Evolutionary conservation across 2,329 filamentous ascomycete genomes (phyloP).

Genomic region (Harringtonia aguacate): DNA sequence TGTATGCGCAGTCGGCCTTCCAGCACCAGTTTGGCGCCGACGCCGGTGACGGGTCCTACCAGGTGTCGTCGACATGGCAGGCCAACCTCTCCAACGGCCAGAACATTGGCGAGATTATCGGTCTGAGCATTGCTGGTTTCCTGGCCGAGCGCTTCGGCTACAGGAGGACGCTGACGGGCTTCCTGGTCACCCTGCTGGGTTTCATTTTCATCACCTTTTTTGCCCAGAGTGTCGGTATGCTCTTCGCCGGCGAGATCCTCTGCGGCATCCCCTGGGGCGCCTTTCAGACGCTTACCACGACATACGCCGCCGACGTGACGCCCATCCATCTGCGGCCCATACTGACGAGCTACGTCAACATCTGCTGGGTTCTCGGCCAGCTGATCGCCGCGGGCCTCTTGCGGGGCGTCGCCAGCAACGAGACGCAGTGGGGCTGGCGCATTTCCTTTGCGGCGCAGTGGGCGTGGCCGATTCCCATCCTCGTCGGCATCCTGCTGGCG

Average conservation of each 20-base stretch:
- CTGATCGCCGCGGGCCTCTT: conserved; percentile 8
- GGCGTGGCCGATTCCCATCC: conserved; percentile 4
- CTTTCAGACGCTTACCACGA: conserved; percentile 4
- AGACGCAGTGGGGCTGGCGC: conserved; percentile 11
- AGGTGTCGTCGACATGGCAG: conserved; percentile 45
- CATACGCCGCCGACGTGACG: conserved; percentile 39
- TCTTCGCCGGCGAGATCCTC: conserved; percentile 38
- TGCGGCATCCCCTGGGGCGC: conserved; percentile 6
- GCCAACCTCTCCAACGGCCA: conserved; percentile 44
- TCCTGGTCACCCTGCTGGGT: conserved; percentile 31
- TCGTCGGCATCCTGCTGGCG: conserved; percentile 4
- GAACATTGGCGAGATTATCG: conserved; percentile 42
- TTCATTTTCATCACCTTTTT: conserved; percentile 47
- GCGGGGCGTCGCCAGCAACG: conserved; percentile 2
- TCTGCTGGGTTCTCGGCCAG: conserved; percentile 12
- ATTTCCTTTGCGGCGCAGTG: conserved; percentile 8
- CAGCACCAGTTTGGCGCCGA: neutral
- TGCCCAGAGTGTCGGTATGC: conserved; percentile 31
- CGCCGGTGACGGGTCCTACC: conserved; percentile 19
- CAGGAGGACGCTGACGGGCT: conserved; percentile 35
- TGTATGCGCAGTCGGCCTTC: neutral
- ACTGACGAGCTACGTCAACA: conserved; percentile 30
- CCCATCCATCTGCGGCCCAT: conserved; percentile 37
- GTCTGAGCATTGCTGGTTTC: conserved; percentile 42
- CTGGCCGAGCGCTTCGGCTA: conserved; percentile 39